Percentiles rank a stretch among this genome's conserved stretches.
phyloP scores from a whole-genome alignment of 1,284 basidiomycete species.

The Ustilago crameri region DNA sequence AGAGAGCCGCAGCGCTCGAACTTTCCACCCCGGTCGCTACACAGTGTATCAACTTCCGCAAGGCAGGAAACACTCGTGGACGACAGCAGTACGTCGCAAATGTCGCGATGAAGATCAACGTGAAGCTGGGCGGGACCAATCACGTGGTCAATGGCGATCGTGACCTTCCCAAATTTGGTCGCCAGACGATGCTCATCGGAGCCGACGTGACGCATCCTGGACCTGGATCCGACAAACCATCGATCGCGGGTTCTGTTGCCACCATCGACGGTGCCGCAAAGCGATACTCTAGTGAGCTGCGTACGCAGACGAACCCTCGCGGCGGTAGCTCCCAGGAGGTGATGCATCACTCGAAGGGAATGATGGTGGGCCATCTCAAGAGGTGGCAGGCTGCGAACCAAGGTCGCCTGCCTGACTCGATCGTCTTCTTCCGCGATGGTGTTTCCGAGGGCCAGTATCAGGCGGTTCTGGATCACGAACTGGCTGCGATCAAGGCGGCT shows the following conservation, averaged over 20 bases:
- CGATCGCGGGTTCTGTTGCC: constrained; percentile 71
- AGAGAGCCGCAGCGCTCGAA: constrained; percentile 66
- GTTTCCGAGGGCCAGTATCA: constrained; percentile 71
- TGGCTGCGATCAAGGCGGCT: constrained; percentile 66
- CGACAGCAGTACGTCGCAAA: constrained; percentile 71
- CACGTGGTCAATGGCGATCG: constrained; percentile 40
- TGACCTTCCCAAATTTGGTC: constrained; percentile 58
- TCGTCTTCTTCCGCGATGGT: constrained; percentile 71
- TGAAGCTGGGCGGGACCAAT: constrained; percentile 71
- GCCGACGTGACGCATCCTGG: constrained; percentile 67
- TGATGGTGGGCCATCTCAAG: constrained; percentile 48
- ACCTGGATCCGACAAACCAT: constrained; percentile 69
- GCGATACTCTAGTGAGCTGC: constrained; percentile 68
- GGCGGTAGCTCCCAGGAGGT: constrained; percentile 64
- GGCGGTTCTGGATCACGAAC: constrained; percentile 69
- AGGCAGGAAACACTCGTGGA: constrained; percentile 55
- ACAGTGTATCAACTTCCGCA: constrained; percentile 62
- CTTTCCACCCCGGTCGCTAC: constrained; percentile 65
- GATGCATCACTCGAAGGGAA: constrained; percentile 61
- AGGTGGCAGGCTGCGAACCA: constrained; percentile 55
- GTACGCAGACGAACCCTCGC: constrained; percentile 69
- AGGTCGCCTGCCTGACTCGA: constrained; percentile 66
- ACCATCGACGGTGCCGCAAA: constrained; percentile 68
- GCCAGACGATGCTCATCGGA: constrained; percentile 70
- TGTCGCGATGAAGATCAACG: constrained; percentile 65